Evolutionary conservation across 2,329 filamentous ascomycete species (phyloP), one percentile per base, ranked within the genome.

Genomic region (Cercospora nicotianae): DNA sequence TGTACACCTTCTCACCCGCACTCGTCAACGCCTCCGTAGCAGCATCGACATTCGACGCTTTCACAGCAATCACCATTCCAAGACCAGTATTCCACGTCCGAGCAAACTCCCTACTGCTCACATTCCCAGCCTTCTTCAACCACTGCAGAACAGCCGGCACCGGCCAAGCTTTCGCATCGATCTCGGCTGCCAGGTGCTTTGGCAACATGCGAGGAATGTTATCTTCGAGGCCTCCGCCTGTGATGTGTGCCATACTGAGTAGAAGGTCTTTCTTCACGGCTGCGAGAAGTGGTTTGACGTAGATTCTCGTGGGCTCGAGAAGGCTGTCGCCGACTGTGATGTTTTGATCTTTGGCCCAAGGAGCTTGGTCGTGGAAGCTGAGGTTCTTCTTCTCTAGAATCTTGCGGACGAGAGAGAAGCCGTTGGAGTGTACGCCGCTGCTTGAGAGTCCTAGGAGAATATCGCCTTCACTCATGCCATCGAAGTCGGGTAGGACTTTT

Each of bases 221-320:
- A 81, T 99, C 95, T 18, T 90, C 85, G 20, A 99, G 86, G 10
- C 95, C 95, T 69, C 95, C 95, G 61, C 95, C 95, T 0, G 95
- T 99, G 82, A 99, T 98, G 81, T 99, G 95, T 10, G 95, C 91
- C 79, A 98, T 91, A 63, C 95, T 95, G 83, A 97, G 96, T 79
- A 98, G 85, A 48, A 93, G 83, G 9, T 85, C 82, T 71, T 86
- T 84, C 59, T 86, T 81, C 5, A 83, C 78, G 0, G 91, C 87
- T 60, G 88, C 86, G 9, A 98, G 87, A 1, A 80, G 72, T 20
- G 76, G 74, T 78, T 91, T 91, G 75, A 98, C 95, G 81, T 99
- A 99, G 79, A 99, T 97, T 72, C 90, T 87, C 1, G 95, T 99
- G 0, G 95, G 95, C 2, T 91, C 93, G 67, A 99, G 86, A 39